Conservation (phyloP, 1,139 yeast species). For the Protomyces macrosporus region DNA sequence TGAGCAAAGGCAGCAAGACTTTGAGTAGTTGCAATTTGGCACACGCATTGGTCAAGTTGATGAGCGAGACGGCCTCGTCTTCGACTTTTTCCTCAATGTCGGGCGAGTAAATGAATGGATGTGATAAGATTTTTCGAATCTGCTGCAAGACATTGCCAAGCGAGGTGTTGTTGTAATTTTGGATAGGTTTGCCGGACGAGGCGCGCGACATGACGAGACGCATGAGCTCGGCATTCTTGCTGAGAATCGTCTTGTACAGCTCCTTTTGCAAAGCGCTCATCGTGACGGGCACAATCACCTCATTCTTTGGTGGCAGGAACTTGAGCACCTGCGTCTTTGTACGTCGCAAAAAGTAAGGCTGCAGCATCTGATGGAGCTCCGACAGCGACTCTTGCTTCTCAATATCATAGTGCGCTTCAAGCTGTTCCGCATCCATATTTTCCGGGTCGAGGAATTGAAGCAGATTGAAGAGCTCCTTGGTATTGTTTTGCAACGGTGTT, state of each 20-base stretch:
- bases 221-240: constrained; percentile 32
- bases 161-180: constrained; percentile 15
- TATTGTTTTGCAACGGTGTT: constrained; percentile 77
- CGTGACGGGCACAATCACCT: constrained; percentile 32
- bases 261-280: constrained; percentile 32
- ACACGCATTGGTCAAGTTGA: constrained; percentile 32
- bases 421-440: constrained; percentile 26
- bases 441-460: constrained; percentile 32
- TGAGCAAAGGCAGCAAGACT: constrained; percentile 66
- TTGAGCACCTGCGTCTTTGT: constrained; percentile 32
- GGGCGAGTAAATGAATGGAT: constrained; percentile 32
- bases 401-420: constrained; percentile 23
- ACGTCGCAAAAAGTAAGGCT: constrained; percentile 32
- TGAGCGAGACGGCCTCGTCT: constrained; percentile 25
- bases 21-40: constrained; percentile 78
- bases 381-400: constrained; percentile 28
- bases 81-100: constrained; percentile 30
- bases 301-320: constrained; percentile 31
- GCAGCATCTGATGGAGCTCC: constrained; percentile 28
- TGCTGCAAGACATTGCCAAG: constrained; percentile 31
- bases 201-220: constrained; percentile 20
- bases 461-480: constrained; percentile 59
- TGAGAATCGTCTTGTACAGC: constrained; percentile 31
- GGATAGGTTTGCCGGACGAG: constrained; percentile 28
- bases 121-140: constrained; percentile 32